A percentile compares a stretch with the other conserved stretches of the same genome.
Conservation (phyloP, 352 stramenopile species). For the Phytophthora boehmeriae region DNA sequence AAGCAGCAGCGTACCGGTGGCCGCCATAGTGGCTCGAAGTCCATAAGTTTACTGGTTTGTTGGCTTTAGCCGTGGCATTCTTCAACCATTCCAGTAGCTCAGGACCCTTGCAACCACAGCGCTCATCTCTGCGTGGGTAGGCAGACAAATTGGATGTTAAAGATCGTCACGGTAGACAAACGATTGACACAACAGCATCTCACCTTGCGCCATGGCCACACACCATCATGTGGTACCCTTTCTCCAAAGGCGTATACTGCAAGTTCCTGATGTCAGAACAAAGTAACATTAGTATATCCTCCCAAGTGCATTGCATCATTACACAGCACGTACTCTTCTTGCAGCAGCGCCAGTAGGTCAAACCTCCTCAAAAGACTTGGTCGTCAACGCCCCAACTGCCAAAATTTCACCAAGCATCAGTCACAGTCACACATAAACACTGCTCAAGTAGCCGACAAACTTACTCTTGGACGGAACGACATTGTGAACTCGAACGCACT, state of each 20-base stretch:
- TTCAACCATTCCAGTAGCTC: slow-evolving; percentile 72
- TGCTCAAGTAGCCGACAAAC: slow-evolving; percentile 2
- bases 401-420: slow-evolving; percentile 3
- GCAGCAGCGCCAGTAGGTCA: slow-evolving; percentile 36
- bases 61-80: slow-evolving; percentile 29
- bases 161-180: not conserved
- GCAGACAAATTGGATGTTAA: slow-evolving; percentile 12
- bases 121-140: slow-evolving; percentile 50
- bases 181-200: not conserved
- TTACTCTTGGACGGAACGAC: slow-evolving; percentile 53
- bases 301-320: not conserved
- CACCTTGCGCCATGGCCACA: slow-evolving; percentile 60
- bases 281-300: slow-evolving; percentile 5
- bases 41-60: slow-evolving; percentile 59
- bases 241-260: slow-evolving; percentile 39
- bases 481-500: slow-evolving; percentile 62
- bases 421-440: not conserved
- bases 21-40: slow-evolving; percentile 73
- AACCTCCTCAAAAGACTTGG: slow-evolving; percentile 39
- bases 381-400: slow-evolving; percentile 43
- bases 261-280: slow-evolving; percentile 37
- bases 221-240: slow-evolving; percentile 67
- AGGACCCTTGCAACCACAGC: slow-evolving; percentile 74
- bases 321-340: slow-evolving; percentile 35
- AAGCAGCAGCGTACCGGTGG: slow-evolving; percentile 76